These are phyloP conservation scores for Ceratocystis diversiconidia DNA, from an alignment of 2,329 filamentous ascomycete species.

Conservation along the genomic window DNA sequence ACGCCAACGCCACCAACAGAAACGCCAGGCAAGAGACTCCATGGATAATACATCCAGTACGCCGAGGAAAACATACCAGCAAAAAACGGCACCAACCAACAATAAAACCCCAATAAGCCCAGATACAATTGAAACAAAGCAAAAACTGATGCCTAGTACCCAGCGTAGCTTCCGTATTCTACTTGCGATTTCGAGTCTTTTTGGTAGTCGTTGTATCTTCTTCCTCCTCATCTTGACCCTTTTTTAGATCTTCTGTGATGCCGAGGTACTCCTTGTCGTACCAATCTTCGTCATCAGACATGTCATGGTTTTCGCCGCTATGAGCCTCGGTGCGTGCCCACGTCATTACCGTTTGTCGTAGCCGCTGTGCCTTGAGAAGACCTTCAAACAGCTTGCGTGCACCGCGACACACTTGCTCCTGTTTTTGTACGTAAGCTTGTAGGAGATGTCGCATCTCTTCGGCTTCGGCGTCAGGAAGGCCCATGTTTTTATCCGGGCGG, in stretches of 20 bases:
- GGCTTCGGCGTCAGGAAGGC: conserved; percentile 58
- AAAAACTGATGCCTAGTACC: too few species aligned
- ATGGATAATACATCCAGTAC: background rate
- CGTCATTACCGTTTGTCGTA: conserved; percentile 55
- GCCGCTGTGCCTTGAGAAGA: conserved; percentile 56
- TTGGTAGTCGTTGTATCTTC: conserved; percentile 51
- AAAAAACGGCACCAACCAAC: background rate
- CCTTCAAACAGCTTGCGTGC: conserved; percentile 54
- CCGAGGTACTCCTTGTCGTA: conserved; percentile 73
- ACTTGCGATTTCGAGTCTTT: conserved; percentile 45
- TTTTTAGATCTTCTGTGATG: conserved; percentile 58
- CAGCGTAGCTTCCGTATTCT: conserved; percentile 16
- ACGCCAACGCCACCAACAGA: background rate
- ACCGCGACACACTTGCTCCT: conserved; percentile 67
- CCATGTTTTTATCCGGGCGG: conserved; percentile 53
- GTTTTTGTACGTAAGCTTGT: conserved; percentile 68
- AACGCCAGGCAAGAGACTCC: background rate
- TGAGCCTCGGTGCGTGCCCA: conserved; percentile 72
- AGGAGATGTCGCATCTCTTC: conserved; percentile 63
- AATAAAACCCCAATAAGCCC: background rate
- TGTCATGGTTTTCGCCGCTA: conserved; percentile 48
- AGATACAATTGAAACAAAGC: too few species aligned
- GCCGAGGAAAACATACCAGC: too few species aligned
- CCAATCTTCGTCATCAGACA: conserved; percentile 84
- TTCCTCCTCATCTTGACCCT: conserved; percentile 71